Evolutionary conservation across 805 yeast species (phyloP).

Genomic region (Clavispora carvajalis): DNA sequence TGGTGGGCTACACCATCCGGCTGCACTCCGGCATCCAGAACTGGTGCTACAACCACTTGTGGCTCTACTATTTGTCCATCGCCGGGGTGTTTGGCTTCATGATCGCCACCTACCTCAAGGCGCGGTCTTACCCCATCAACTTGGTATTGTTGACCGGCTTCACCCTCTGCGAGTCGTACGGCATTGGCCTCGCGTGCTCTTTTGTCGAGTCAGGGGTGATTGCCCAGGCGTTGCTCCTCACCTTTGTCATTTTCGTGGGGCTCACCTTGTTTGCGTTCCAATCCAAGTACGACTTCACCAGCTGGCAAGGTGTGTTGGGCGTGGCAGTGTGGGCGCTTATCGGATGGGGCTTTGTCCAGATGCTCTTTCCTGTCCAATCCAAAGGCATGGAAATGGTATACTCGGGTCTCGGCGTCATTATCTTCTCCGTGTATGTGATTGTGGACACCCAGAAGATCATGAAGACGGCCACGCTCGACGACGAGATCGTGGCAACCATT

Average conservation of each 20-base stretch:
- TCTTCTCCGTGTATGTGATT: constrained; percentile 67
- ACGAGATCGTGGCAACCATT: constrained; percentile 78
- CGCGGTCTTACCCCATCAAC: constrained; percentile 66
- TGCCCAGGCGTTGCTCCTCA: constrained; percentile 64
- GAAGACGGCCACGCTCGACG: constrained; percentile 73
- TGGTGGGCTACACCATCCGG: constrained; percentile 49
- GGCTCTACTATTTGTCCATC: constrained; percentile 54
- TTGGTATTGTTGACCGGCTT: constrained; percentile 56
- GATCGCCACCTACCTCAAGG: constrained; percentile 57
- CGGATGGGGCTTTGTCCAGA: constrained; percentile 63
- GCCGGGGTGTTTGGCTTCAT: constrained; percentile 60
- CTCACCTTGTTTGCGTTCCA: constrained; percentile 74
- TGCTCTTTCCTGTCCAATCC: constrained; percentile 56
- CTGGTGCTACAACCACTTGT: constrained; percentile 55
- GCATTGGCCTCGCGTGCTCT: constrained; percentile 63
- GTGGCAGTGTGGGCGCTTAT: constrained; percentile 62
- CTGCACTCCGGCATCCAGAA: constrained; percentile 38
- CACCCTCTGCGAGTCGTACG: constrained; percentile 70
- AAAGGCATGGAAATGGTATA: constrained; percentile 59
- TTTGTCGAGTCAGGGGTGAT: constrained; percentile 59
- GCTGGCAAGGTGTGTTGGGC: constrained; percentile 55
- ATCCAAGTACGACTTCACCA: constrained; percentile 66
- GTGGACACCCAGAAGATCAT: constrained; percentile 79
- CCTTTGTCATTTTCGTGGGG: constrained; percentile 68
- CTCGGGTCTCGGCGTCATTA: constrained; percentile 66